Evolutionary conservation across 768 basidiomycete species (phyloP).

Genomic region (Tricholomella constricta): DNA sequence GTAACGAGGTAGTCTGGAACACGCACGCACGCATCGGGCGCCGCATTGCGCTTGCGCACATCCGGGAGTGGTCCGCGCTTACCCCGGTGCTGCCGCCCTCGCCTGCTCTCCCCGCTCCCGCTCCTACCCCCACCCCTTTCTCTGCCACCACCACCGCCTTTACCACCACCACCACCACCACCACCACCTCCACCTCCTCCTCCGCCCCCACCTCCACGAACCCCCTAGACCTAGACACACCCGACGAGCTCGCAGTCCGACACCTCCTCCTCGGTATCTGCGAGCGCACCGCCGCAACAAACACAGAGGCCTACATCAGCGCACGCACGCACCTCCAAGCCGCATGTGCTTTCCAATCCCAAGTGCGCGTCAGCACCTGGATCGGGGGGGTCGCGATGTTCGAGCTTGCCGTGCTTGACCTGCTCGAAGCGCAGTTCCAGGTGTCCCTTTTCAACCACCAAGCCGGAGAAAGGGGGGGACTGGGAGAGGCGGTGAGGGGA

Average conservation of each 20-base stretch:
- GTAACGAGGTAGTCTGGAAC: constrained; percentile 87
- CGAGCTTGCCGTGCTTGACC: constrained; percentile 69
- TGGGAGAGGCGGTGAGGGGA: constrained; percentile 16
- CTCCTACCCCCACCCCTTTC: not conserved
- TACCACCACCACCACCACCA: too few relatives aligned
- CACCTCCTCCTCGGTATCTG: constrained; percentile 68
- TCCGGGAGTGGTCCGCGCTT: constrained; percentile 52
- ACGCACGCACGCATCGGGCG: constrained; percentile 62
- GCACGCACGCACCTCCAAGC: constrained; percentile 54
- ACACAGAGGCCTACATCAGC: constrained; percentile 41
- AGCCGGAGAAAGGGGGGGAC: constrained; percentile 32
- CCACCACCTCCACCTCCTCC: too few relatives aligned
- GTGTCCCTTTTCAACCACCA: too few relatives aligned
- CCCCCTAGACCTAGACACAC: constrained; percentile 55
- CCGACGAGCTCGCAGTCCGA: constrained; percentile 72
- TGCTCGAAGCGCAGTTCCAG: too few relatives aligned
- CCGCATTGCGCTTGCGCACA: constrained; percentile 57
- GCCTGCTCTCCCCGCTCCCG: constrained; percentile 2
- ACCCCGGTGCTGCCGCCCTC: constrained; percentile 37
- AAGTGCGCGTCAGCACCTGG: constrained; percentile 62
- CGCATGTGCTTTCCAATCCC: constrained; percentile 42
- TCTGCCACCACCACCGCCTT: not conserved
- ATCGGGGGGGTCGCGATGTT: constrained; percentile 66
- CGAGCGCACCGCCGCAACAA: constrained; percentile 61
- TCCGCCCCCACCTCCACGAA: not conserved